Evolutionary conservation across 768 basidiomycete genomes (phyloP), one percentile per base, ranked within the genome.

Genomic region (Boletellus ananiceps): DNA sequence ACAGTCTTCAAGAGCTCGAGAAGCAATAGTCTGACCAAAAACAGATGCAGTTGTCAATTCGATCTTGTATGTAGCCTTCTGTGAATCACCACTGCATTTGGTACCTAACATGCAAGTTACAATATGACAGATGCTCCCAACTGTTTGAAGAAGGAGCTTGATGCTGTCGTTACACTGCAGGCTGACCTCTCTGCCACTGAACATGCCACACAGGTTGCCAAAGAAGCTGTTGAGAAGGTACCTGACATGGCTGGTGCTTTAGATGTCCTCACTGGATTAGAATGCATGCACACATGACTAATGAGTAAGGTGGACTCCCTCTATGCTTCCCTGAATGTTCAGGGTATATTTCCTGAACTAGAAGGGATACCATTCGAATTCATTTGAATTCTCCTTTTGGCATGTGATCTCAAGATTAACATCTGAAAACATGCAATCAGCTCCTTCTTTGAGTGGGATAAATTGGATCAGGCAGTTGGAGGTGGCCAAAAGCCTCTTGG

Each of bases 381-480:
- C 7, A 15, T 50, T 2, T 8, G 13, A 1, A 11, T 36, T 7
- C 33, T 46, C 0, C 23, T 50, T 15, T 21, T 50, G 1, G 25
- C 49, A 11, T 25, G 18, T 4, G 27, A 50, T 14, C 34, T 46
- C 8, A 50, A 50, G 25, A 50, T 50, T 2, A 46, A 50, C 16
- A 40, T 50, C 9, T 1, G 32, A 1, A 50, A 50, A 14, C 5
- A n/a, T 0, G 31, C 49, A 1, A 33, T 50, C 2, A 37, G 13
- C 1, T 39, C 19, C 9, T 50, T 50, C 16, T 49, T 49, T 6
- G 43, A 50, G 18, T 50, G 49, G 43, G 37, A 50, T 6, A 50
- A 32, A 39, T 25, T 50, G 1, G 37, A 50, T 19, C 43, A 34
- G 25, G 49, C 49, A 1, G 37, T 50, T 23, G 43, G 49, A 2